These are phyloP conservation scores for Annulohypoxylon bovei DNA, from an alignment of 495 filamentous ascomycete genomes.

Conservation along the genomic window DNA sequence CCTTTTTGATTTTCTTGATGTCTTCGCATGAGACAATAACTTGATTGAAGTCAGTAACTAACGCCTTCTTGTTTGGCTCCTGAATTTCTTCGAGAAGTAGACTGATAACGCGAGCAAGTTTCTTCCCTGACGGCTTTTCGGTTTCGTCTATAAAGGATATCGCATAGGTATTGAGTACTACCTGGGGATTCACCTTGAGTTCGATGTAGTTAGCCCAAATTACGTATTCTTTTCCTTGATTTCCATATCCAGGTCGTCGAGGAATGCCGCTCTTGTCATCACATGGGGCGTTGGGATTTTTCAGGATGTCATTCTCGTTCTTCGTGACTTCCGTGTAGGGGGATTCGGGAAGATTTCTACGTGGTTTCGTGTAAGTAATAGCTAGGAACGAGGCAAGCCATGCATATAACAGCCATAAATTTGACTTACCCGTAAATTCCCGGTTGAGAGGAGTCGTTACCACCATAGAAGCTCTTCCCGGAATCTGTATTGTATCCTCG, in stretches of 20 bases:
- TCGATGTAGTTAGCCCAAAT: constrained; percentile 13
- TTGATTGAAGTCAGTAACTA: constrained; percentile 16
- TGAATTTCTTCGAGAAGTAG: neutral
- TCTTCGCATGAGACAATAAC: constrained; percentile 2
- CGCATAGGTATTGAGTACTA: neutral
- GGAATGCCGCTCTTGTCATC: neutral
- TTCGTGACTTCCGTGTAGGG: neutral
- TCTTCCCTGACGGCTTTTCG: constrained; percentile 3
- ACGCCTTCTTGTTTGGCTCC: too few relatives aligned
- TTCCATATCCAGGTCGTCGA: constrained; percentile 2
- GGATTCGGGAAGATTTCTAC: neutral
- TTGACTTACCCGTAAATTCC: neutral
- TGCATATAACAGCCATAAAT: too few relatives aligned
- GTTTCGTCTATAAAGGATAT: neutral
- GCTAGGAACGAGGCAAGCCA: too few relatives aligned
- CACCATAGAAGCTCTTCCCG: too few relatives aligned
- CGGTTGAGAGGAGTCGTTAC: too few relatives aligned
- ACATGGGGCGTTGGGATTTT: neutral
- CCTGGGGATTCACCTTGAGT: neutral
- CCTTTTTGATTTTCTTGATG: neutral
- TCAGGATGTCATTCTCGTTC: neutral
- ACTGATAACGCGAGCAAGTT: constrained; percentile 6
- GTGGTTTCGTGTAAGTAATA: neutral
- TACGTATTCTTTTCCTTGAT: neutral
- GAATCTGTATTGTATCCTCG: too few relatives aligned